Evolutionary conservation across 345 rosid species (phyloP), one percentile per base, ranked within the genome.

Genomic region (Hevea brasiliensis): DNA sequence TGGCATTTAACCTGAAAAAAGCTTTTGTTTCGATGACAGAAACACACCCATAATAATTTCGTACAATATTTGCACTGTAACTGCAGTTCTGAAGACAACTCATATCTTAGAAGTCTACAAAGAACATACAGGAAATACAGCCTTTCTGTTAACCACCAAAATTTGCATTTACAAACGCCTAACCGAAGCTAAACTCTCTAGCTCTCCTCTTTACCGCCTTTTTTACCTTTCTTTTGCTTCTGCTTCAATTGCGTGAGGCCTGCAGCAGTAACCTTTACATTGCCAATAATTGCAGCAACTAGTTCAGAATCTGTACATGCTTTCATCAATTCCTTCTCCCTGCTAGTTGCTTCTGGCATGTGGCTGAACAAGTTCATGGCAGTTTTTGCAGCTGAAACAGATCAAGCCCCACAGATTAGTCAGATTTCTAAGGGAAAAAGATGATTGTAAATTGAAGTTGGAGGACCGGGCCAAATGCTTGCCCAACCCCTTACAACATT

Each of bases 321-420:
- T 76, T 96, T 96, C 94, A 91, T 93, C 83, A 96, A 83, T 80
- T 92, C 98, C 83, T 91, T 93, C 89, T 96, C 98, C 70, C 98
- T 90, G 14, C 42, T 81, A 21, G 90, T 80, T 37, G 97, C 92
- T 56, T 96, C 99, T 0, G 85, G 65, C 90, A 86, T 89, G 78
- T 96, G 99, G 81, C 89, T 85, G 66, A 96, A 93, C 78, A 96
- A 83, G 84, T 91, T 91, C 96, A 89, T 88, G 6, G 96, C 96
- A 48, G 89, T 90, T 83, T 93, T 96, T 18, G 94, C 94, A 81
- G 97, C 99, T 93, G 24, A 73, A 20, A 51, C 35, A 21, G 29
- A 26, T 42, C 32, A 51, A 70, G 37, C n/a, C 24, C 24, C 29
- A 55, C 40, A 21, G 6, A 37, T 62, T 63, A 56, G 71, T 50